phyloP scores from a whole-genome alignment of 257 asterid genomes.

The Solanum pimpinellifolium region DNA sequence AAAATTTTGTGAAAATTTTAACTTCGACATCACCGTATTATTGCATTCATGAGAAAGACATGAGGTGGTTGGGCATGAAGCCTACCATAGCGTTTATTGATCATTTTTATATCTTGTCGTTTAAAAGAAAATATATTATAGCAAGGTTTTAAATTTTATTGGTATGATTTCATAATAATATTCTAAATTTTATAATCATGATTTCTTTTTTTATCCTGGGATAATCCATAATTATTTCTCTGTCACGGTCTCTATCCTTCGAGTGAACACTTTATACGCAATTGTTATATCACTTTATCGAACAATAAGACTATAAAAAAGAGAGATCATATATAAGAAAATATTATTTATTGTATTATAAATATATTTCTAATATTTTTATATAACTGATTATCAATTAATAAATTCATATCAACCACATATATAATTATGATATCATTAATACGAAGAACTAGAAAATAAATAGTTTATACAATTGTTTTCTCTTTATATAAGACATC shows the following conservation, averaged over 20 bases:
- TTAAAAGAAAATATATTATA: not conserved
- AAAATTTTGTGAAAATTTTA: not conserved
- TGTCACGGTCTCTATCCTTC: accelerated
- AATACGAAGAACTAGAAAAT: not conserved
- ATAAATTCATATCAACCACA: not conserved
- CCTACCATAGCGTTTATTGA: not conserved
- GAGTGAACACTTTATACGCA: too few species aligned
- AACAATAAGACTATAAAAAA: not conserved
- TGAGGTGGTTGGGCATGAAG: not conserved
- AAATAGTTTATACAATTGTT: not conserved
- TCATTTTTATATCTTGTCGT: not conserved
- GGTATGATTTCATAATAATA: not conserved
- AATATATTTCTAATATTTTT: not conserved
- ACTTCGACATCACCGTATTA: not conserved
- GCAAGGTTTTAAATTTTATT: accelerated
- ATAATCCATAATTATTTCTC: too few species aligned
- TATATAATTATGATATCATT: not conserved
- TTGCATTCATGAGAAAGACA: not conserved
- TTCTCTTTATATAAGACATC: not conserved
- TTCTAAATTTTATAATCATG: not conserved
- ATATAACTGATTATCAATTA: not conserved
- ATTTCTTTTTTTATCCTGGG: not conserved
- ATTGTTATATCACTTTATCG: not conserved
- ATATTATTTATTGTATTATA: not conserved
- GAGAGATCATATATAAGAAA: not conserved